Evolutionary conservation across 352 stramenopile genomes (phyloP).

Genomic region (Phytophthora europaea): DNA sequence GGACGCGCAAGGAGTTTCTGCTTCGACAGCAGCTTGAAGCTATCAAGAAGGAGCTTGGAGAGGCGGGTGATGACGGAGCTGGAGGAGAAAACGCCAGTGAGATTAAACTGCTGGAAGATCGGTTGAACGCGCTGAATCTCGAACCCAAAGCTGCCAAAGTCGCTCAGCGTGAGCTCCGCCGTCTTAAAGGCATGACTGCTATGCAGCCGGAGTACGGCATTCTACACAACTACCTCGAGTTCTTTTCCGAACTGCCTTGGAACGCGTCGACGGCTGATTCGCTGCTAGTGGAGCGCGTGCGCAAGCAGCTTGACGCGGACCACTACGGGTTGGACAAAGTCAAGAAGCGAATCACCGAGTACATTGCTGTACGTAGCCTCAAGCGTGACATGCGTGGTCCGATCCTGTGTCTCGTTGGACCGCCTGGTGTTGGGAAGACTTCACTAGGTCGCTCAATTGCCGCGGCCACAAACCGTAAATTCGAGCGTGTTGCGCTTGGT

Average conservation of each 20-base stretch:
- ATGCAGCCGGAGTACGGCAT: constrained; percentile 84
- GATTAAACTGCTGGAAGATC: constrained; percentile 69
- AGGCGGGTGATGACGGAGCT: constrained; percentile 51
- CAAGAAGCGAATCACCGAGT: constrained; percentile 90
- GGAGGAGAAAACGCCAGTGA: constrained; percentile 51
- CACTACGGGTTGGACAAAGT: constrained; percentile 88
- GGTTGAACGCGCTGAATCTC: constrained; percentile 60
- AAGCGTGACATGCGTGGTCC: constrained; percentile 87
- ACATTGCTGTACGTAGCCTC: constrained; percentile 86
- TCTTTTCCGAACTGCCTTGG: constrained; percentile 83
- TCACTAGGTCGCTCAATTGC: constrained; percentile 87
- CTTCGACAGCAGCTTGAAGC: constrained; percentile 98
- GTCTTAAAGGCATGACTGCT: constrained; percentile 81
- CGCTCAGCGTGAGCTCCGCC: constrained; percentile 65
- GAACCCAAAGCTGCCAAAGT: constrained; percentile 69
- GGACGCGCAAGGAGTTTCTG: constrained; percentile 93
- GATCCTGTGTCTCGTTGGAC: constrained; percentile 91
- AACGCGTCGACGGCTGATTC: constrained; percentile 63
- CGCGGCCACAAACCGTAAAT: constrained; percentile 75
- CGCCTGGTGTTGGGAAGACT: constrained; percentile 88
- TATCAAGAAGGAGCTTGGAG: constrained; percentile 99
- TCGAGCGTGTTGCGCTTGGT: constrained; percentile 81
- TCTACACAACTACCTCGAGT: constrained; percentile 87
- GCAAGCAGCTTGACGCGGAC: constrained; percentile 75
- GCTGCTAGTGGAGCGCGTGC: constrained; percentile 62